These are phyloP conservation scores for Neopestalotiopsis sp. DNA, from an alignment of 2,329 filamentous ascomycete genomes.

Conservation along the genomic window DNA sequence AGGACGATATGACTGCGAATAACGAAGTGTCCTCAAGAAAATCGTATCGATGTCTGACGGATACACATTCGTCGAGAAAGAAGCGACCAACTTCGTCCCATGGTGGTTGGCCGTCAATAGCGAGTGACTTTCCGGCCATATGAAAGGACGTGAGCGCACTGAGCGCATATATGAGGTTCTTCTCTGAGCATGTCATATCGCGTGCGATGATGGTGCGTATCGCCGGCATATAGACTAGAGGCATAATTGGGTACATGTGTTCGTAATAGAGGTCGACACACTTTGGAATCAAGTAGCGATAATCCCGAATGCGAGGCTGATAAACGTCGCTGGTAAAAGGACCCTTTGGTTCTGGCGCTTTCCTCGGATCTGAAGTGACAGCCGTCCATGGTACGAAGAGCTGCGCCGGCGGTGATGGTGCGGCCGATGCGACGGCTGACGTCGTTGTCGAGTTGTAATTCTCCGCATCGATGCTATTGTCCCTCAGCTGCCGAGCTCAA, in stretches of 20 bases:
- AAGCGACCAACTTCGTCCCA: conserved; percentile 58
- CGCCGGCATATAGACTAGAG: conserved; percentile 62
- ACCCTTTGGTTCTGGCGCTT: conserved; percentile 41
- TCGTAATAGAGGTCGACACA: conserved; percentile 67
- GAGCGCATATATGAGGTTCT: conserved; percentile 58
- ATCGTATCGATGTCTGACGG: conserved; percentile 60
- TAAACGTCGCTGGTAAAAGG: conserved; percentile 48
- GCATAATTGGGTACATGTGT: conserved; percentile 68
- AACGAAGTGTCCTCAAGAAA: conserved; percentile 61
- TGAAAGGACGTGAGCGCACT: conserved; percentile 59
- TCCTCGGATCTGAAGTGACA: conserved; percentile 34
- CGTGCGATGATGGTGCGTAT: conserved; percentile 54
- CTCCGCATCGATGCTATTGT: conserved; percentile 19
- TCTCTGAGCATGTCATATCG: conserved; percentile 42
- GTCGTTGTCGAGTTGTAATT: conserved; percentile 18
- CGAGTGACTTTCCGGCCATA: conserved; percentile 51
- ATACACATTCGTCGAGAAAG: conserved; percentile 62
- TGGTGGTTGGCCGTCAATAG: conserved; percentile 41
- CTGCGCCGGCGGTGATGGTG: conserved; percentile 30
- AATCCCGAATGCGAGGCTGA: conserved; percentile 46
- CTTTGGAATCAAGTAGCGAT: conserved; percentile 52
- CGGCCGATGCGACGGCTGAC: conserved; percentile 12
- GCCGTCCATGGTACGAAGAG: conserved; percentile 36
- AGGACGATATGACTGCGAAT: conserved; percentile 64
- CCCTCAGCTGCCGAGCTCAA: background rate